Conservation (phyloP, 179 eudicot genomes). For the Beta corolliflora region DNA sequence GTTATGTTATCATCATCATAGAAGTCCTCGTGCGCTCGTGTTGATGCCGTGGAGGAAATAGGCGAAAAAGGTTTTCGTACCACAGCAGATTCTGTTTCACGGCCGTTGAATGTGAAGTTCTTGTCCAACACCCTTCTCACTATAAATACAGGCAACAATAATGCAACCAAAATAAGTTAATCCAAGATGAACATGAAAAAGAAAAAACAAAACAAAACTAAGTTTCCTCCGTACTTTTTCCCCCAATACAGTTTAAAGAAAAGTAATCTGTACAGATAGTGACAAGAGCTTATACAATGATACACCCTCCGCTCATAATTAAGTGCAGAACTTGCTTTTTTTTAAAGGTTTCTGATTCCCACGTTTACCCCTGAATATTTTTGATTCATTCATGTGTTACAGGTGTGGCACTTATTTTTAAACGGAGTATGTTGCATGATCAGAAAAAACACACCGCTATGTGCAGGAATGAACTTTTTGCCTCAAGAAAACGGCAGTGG, state of each 20-base stretch:
- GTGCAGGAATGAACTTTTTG: background rate
- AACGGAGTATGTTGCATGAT: background rate
- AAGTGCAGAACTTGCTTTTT: too few species aligned
- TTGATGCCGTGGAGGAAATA: slow-evolving; percentile 59
- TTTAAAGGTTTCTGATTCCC: too few species aligned
- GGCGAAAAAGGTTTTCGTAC: slow-evolving; percentile 77
- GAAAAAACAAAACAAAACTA: too few species aligned
- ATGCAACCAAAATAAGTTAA: too few species aligned
- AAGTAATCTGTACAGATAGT: too few species aligned
- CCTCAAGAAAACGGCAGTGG: background rate
- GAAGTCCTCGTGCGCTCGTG: slow-evolving; percentile 50
- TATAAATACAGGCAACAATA: slow-evolving; percentile 19
- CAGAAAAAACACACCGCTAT: background rate
- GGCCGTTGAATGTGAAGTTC: slow-evolving; percentile 47
- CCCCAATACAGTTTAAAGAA: too few species aligned
- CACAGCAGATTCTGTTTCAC: slow-evolving; percentile 50
- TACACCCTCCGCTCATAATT: too few species aligned
- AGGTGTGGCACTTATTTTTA: background rate
- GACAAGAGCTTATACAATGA: too few species aligned
- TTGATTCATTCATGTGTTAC: background rate
- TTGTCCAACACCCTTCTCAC: slow-evolving; percentile 59
- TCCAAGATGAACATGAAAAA: too few species aligned
- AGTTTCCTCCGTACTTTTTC: too few species aligned
- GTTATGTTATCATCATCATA: slow-evolving; percentile 52
- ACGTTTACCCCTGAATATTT: too few species aligned